These are phyloP conservation scores for Pholiota adiposa DNA, from an alignment of 1,284 basidiomycete genomes.

Conservation along the genomic window DNA sequence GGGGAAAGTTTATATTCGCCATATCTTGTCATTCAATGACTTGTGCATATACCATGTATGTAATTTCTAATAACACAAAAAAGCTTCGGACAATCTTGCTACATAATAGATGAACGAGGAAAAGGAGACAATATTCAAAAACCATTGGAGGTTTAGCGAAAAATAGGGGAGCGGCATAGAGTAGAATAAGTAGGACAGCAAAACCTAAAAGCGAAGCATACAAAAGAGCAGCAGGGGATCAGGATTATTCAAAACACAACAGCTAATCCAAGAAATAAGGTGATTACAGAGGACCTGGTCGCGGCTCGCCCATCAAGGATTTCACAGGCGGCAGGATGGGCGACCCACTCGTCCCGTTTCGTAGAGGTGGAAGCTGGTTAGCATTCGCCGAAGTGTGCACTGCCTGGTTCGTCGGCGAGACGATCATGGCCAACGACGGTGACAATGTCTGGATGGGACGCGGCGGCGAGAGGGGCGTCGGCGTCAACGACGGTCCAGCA, in stretches of 20 bases:
- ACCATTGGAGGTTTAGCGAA: background rate
- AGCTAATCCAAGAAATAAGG: slow-evolving; percentile 6
- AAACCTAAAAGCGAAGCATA: background rate
- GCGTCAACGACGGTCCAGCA: slow-evolving; percentile 28
- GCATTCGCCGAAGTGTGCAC: slow-evolving; percentile 29
- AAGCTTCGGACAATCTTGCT: background rate
- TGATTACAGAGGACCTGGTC: slow-evolving; percentile 14
- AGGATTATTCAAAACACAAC: slow-evolving; percentile 3
- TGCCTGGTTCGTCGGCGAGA: slow-evolving; percentile 36
- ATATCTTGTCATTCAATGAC: background rate
- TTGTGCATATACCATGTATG: background rate
- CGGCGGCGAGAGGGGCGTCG: slow-evolving; percentile 28
- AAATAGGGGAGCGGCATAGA: background rate
- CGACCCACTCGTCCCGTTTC: slow-evolving; percentile 30
- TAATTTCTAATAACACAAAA: slow-evolving; percentile 17
- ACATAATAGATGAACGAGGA: background rate
- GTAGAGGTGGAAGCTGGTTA: slow-evolving; percentile 29
- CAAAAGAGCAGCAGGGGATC: background rate
- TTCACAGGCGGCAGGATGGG: slow-evolving; percentile 34
- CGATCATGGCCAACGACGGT: slow-evolving; percentile 40
- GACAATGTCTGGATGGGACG: slow-evolving; percentile 36
- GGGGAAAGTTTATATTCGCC: background rate
- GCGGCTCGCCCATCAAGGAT: slow-evolving; percentile 28
- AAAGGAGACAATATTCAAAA: background rate
- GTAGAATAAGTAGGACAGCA: background rate